These are phyloP conservation scores for Penicillium sp. DNA, from an alignment of 2,329 filamentous ascomycete species.

Conservation along the genomic window DNA sequence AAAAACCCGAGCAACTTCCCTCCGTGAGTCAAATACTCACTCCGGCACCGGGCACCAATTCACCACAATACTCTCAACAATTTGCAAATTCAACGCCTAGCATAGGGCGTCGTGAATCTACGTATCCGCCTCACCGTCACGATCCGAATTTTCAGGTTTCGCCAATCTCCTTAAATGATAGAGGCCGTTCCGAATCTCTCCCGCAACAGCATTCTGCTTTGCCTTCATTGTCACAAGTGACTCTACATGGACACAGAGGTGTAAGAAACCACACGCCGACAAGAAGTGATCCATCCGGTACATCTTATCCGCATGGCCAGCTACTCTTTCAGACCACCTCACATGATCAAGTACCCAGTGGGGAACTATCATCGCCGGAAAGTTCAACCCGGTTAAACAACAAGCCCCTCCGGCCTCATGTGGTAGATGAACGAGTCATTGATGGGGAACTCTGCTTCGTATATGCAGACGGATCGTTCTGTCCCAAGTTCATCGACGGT, in stretches of 20 bases:
- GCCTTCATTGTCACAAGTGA: slow-evolving; percentile 34
- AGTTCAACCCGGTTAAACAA: slow-evolving; percentile 12
- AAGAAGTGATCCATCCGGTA: slow-evolving; percentile 19
- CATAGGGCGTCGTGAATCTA: slow-evolving; percentile 17
- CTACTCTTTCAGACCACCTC: slow-evolving; percentile 16
- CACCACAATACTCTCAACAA: slow-evolving; percentile 29
- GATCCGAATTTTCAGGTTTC: slow-evolving; percentile 18
- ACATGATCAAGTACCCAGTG: slow-evolving; percentile 14
- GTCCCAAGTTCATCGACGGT: slow-evolving; percentile 79
- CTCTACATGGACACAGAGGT: slow-evolving; percentile 22
- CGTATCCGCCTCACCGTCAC: slow-evolving; percentile 21
- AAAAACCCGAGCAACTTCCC: slow-evolving; percentile 34
- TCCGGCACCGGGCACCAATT: slow-evolving; percentile 28
- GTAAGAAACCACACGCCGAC: slow-evolving; percentile 21
- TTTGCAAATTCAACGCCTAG: slow-evolving; percentile 19
- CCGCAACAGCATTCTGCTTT: slow-evolving; percentile 23
- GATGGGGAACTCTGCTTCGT: slow-evolving; percentile 79
- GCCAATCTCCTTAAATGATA: slow-evolving; percentile 17
- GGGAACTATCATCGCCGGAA: slow-evolving; percentile 17
- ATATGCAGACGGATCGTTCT: slow-evolving; percentile 80
- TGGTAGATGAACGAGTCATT: slow-evolving; percentile 49
- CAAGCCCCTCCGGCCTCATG: slow-evolving; percentile 28
- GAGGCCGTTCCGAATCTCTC: slow-evolving; percentile 19
- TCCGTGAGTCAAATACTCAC: slow-evolving; percentile 43
- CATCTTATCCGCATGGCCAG: slow-evolving; percentile 19